phyloP scores from a whole-genome alignment of 495 filamentous ascomycete genomes.

The Lophium mytilinum region DNA sequence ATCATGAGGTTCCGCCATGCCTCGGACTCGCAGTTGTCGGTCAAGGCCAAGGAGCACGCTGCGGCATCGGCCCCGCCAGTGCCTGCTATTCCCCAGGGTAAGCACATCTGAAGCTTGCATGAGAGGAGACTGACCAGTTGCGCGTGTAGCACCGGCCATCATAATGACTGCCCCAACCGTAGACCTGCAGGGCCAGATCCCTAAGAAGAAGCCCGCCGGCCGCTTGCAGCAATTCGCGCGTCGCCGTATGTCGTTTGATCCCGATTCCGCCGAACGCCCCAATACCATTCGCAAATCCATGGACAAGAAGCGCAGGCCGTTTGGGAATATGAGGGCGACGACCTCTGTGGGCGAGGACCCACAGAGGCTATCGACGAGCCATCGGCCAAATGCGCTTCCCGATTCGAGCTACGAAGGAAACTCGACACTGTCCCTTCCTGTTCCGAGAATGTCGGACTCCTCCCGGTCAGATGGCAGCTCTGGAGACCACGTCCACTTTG shows the following conservation, averaged over 20 bases:
- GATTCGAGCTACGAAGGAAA: conserved; percentile 58
- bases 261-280: conserved; percentile 13
- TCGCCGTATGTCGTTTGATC: conserved; percentile 20
- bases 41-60: conserved; percentile 63
- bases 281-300: conserved; percentile 22
- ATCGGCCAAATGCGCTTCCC: conserved; percentile 44
- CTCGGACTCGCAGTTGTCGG: conserved; percentile 82
- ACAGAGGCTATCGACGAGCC: conserved; percentile 48
- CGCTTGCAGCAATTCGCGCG: conserved; percentile 19
- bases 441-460: conserved; percentile 77
- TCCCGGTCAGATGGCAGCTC: conserved; percentile 84
- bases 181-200: conserved; percentile 32
- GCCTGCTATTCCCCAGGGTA: conserved; percentile 34
- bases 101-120: background rate
- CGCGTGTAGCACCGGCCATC: conserved; percentile 65
- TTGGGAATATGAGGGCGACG: conserved; percentile 29
- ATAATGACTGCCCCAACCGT: conserved; percentile 87
- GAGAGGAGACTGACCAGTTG: background rate
- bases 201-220: conserved; percentile 10
- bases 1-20: conserved; percentile 87
- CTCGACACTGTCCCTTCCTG: conserved; percentile 57
- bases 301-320: conserved; percentile 26
- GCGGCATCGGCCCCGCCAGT: conserved; percentile 49
- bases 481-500: conserved; percentile 60
- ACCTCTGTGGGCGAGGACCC: conserved; percentile 62